A percentile compares a stretch with the other conserved stretches of the same genome.
These are phyloP conservation scores for Margaritispora aquatica DNA, from an alignment of 495 filamentous ascomycete genomes.

Conservation along the genomic window DNA sequence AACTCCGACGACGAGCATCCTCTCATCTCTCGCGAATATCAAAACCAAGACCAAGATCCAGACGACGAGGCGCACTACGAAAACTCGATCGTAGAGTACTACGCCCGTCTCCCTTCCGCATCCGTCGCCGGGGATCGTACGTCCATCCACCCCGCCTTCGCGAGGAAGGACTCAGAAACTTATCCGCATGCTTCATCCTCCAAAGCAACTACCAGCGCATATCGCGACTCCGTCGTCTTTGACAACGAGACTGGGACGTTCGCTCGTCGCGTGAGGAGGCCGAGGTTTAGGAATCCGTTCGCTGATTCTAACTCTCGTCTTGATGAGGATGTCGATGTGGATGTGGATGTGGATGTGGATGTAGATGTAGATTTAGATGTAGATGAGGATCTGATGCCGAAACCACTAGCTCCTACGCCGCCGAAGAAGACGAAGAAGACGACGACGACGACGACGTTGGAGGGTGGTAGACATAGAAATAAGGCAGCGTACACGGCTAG, in stretches of 20 bases:
- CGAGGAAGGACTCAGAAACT: neutral
- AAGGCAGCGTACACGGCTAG: neutral
- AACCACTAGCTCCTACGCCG: neutral
- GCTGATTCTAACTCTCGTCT: neutral
- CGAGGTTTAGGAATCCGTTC: neutral
- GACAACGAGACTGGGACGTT: neutral
- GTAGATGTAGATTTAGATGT: too few species aligned
- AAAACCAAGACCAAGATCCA: conserved; percentile 3
- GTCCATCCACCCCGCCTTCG: neutral
- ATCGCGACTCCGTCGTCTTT: neutral
- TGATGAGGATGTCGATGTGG: too few species aligned
- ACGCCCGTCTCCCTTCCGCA: conserved; percentile 1
- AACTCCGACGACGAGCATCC: neutral
- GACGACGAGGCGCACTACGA: too few species aligned
- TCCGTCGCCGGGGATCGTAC: neutral
- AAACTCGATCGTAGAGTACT: conserved; percentile 12
- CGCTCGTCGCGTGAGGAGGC: too few species aligned
- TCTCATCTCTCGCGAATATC: neutral
- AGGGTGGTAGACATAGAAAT: neutral
- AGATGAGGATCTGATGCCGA: neutral
- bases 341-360: too few species aligned
- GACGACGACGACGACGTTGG: too few species aligned
- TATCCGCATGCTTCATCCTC: neutral
- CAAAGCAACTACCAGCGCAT: neutral
- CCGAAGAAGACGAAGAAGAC: too few species aligned